Evolutionary conservation across 306 rosid species (phyloP), one percentile per base, ranked within the genome.

Genomic region (Dryas drummondii): DNA sequence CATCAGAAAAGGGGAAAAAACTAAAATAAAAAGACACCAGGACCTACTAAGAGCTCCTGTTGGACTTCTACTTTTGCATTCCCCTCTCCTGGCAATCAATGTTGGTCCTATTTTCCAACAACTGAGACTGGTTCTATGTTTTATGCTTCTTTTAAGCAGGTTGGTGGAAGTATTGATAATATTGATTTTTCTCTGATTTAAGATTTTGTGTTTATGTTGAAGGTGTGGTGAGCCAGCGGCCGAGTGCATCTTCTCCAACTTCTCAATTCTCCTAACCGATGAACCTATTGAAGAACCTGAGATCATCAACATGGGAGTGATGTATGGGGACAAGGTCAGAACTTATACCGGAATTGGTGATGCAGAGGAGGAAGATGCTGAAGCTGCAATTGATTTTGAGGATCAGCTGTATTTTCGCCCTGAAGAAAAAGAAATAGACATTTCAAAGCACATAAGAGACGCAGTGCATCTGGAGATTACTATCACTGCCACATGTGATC

Each of bases 371-470:
- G 91, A 86, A 5, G 85, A 86, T 16, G 91, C 82, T 48, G 88
- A 78, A 5, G 82, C 82, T 9, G 71, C 75, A 44, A 84, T 94
- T 11, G 96, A 91, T 68, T 78, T 81, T 50, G 97, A 91, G 37
- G 98, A 94, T 78, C 85, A 68, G 56, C 84, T 94, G 32, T 82
- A 91, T 76, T 94, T 94, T 73, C 96, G 96, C 40, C 84, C 77
- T 0, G 88, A 54, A 51, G 86, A 82, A 71, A 91, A 84, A 82
- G 89, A 86, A 68, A 87, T 91, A 78, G 97, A 91, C 79, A 90
- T 94, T 85, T 94, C 98, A 61, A 94, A 94, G 85, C 81, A 90
- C 86, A 82, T 91, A 67, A 88, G 96, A 82, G 98, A 94, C 86
- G 77, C 79, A 66, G 83, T 94, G 83, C 97, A 91, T 85, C 82